Evolutionary conservation across 192 early-diverging fungal species (phyloP), one percentile per base, ranked within the genome.

Genomic region (Coemansia sp.): DNA sequence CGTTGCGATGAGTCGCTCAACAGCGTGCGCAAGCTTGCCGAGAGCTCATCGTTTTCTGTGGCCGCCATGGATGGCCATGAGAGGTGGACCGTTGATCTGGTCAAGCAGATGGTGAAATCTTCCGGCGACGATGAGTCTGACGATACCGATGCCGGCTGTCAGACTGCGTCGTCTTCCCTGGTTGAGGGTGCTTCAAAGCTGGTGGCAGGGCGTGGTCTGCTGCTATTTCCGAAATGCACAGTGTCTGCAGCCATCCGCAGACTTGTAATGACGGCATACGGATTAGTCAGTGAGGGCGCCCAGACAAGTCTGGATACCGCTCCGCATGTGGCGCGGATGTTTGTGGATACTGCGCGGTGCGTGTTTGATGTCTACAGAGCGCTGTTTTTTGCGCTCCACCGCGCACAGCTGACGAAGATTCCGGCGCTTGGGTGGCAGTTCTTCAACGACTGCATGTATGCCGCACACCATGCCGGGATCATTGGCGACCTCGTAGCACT

Each of bases 371-470:
- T 69, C 37, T 74, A 69, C 50, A 26, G 64, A 32, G 66, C 57
- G 49, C 60, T 81, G 49, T 72, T 69, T 23, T 60, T 62, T 19
- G 53, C 48, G n/a, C 54, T 81, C 3, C 78, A 81, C 19, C 59
- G 64, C 10, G 40, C 69, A 9, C 65, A 75, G 66, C 67, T 81
- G 8, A 58, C 53, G 16, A 68, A 42, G 26, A 59, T 72, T 0
- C 78, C 78, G 1, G 69, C 74, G 49, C 61, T 81, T 16, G 73
- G 69, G 13, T 81, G 74, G 70, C 79, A 72, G 64, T 73, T 72
- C 50, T 58, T 63, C 67, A 76, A 72, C 61, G 79, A 76, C 79
- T 75, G 74, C 49, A 42, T 81, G 67, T 81, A 81, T 43, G 70
- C 64, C n/a, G 69, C 79, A 5, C 74, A 81, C 70, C 78, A 81